Evolutionary conservation across 306 rosid species (phyloP), one percentile per base, ranked within the genome.

Genomic region (Prunus mira): DNA sequence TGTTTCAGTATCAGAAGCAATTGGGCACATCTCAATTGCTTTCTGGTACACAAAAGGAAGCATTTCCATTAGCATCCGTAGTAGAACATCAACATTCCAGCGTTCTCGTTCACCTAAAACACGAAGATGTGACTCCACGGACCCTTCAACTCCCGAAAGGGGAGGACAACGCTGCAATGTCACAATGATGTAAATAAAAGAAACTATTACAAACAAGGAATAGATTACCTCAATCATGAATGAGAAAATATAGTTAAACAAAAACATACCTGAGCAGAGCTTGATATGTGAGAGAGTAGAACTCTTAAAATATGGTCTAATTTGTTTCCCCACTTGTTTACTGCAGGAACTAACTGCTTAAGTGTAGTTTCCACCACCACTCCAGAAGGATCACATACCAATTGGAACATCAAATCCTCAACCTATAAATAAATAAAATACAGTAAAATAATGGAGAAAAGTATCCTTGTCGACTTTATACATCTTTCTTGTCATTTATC

Each of bases 111-210:
- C 99, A 55, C 99, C 97, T 76, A 96, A 89, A 78, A 85, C 91
- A 79, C 77, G 98, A 86, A 96, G 91, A 88, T 88, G 84, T 8
- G 99, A 92, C 85, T 96, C 99, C 79, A 89, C 76, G 55, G 97
- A 96, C 78, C 97, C 97, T 87, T 96, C 99, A 86, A 96, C 98
- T 9, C 99, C 97, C 22, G 98, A 96, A 84, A 92, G 93, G 20
- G 99, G 99, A 22, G 99, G 93, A 67, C 97, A 92, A 60, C 83
- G 90, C 98, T 96, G 91, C 83, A 74, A 79, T 65, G n/a, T 75
- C 77, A 75, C 75, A 68, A 54, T n/a, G 58, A 71, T 12, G 68
- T 74, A 68, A 50, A 61, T 73, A 51, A 54, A 57, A 68, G 79
- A 79, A 61, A 43, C 60, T 47, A 50, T 63, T 20, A 64, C 3